Evolutionary conservation across 2,329 filamentous ascomycete species (phyloP), one percentile per base, ranked within the genome.

Genomic region (Parasarocladium wereldwijsianum): DNA sequence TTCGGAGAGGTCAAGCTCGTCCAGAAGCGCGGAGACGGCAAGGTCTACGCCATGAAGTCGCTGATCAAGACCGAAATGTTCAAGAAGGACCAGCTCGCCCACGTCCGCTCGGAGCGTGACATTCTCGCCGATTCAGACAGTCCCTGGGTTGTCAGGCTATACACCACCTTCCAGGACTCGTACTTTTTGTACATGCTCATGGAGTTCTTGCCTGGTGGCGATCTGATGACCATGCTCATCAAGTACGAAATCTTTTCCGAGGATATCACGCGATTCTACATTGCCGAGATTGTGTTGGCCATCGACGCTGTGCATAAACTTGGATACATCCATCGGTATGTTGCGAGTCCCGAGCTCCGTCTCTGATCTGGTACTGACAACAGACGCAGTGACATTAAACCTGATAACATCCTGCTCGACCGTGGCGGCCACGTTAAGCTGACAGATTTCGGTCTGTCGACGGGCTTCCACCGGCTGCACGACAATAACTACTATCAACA

Each of bases 221-320:
- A 98, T 60, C 57, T 98, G 52, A 98, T 98, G 90, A 98, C 90
- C 4, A 98, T 98, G 90, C 66, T 98, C 43, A 98, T 98, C 63
- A 98, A 96, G 66, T 98, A 98, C 49, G 90, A 98, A 54, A 94
- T 98, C 52, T 98, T 98, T 55, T 93, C 85, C 0, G 87, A 96
- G 54, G 90, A 98, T 43, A 96, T 98, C 42, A 98, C 90, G 17
- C 76, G 90, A 12, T 98, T 98, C 58, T 98, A 98, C 58, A 98
- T 98, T 72, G 90, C 90, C 15, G 87, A 98, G 55, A 87, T 96
- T 44, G 83, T 93, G 15, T 69, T 96, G 49, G 90, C 90, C n/a
- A 96, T 98, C 42, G 90, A 98, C 50, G 90, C 90, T 10, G 90
- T 98, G 24, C 90, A 98, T 58, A 93, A 93, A 54, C 70, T 96